Percentiles rank a stretch among this genome's conserved stretches.
These are phyloP conservation scores for Multifurca ochricompacta DNA, from an alignment of 768 basidiomycete genomes.

Conservation along the genomic window DNA sequence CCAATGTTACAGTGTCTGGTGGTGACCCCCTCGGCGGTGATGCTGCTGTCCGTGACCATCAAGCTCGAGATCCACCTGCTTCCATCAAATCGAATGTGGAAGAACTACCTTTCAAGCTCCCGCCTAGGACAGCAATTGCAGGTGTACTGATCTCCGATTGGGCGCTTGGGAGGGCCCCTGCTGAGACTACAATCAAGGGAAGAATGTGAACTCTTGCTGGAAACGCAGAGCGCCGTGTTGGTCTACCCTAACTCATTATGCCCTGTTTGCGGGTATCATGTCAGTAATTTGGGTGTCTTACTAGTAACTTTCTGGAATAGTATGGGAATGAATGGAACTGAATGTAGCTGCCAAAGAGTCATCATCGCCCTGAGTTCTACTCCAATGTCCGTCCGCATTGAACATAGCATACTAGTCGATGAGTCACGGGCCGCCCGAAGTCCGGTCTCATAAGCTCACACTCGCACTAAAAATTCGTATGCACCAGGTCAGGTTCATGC, in stretches of 20 bases:
- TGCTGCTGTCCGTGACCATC: constrained; percentile 24
- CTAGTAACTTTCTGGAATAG: background rate
- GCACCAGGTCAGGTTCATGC: constrained; percentile 10
- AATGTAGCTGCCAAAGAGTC: no score
- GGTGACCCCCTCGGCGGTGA: constrained; percentile 26
- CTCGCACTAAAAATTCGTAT: background rate
- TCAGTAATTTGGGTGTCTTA: background rate
- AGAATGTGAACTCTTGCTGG: constrained; percentile 8
- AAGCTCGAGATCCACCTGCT: constrained; percentile 21
- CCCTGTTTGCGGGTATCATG: background rate
- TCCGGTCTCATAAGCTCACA: background rate
- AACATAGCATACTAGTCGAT: background rate
- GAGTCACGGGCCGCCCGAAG: constrained; percentile 5
- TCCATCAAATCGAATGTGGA: constrained; percentile 19
- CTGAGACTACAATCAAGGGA: constrained; percentile 3
- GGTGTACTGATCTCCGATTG: constrained; percentile 82
- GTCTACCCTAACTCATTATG: background rate
- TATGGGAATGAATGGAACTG: background rate
- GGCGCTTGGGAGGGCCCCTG: constrained; percentile 50
- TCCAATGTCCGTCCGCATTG: background rate
- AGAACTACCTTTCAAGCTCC: constrained; percentile 60
- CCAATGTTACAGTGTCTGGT: constrained; percentile 16
- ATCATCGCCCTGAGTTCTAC: background rate
- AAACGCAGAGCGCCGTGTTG: background rate
- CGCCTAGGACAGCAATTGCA: constrained; percentile 69